Conservation (phyloP, 345 rosid species). For the Bretschneidera sinensis region DNA sequence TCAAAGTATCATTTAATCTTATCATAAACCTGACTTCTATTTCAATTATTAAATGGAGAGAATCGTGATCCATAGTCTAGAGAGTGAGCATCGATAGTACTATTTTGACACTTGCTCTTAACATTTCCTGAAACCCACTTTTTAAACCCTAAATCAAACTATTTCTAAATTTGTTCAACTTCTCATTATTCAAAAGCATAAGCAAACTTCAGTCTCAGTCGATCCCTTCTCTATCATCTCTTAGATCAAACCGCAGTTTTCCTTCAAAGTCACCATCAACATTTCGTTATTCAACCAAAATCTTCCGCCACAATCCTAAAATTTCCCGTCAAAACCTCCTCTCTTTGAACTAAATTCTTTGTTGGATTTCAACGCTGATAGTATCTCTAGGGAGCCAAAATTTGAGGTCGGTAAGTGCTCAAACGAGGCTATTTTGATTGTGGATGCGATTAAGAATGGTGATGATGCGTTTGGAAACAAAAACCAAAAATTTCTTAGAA, state of each 20-base stretch:
- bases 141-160: constrained; percentile 5
- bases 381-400: constrained; percentile 4
- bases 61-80: too few relatives aligned
- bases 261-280: constrained; percentile 11
- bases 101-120: too few relatives aligned
- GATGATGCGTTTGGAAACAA: constrained; percentile 43
- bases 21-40: too few relatives aligned
- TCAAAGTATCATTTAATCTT: too few relatives aligned
- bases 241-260: neutral
- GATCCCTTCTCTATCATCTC: constrained; percentile 21
- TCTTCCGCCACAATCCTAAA: neutral
- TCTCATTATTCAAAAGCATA: constrained; percentile 15
- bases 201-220: constrained; percentile 31
- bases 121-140: constrained; percentile 16
- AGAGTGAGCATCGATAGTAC: too few relatives aligned
- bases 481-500: constrained; percentile 60
- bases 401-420: constrained; percentile 33
- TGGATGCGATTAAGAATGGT: constrained; percentile 32
- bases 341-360: constrained; percentile 39
- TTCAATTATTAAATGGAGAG: too few relatives aligned
- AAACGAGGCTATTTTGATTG: constrained; percentile 49
- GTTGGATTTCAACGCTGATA: constrained; percentile 19
- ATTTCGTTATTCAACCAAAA: neutral
- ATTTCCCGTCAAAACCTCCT: constrained; percentile 17
- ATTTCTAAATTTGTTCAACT: neutral